Percentiles rank a stretch among this genome's conserved stretches.
Evolutionary conservation across 2,329 filamentous ascomycete genomes (phyloP).

Genomic region (Neofusicoccum sp.): DNA sequence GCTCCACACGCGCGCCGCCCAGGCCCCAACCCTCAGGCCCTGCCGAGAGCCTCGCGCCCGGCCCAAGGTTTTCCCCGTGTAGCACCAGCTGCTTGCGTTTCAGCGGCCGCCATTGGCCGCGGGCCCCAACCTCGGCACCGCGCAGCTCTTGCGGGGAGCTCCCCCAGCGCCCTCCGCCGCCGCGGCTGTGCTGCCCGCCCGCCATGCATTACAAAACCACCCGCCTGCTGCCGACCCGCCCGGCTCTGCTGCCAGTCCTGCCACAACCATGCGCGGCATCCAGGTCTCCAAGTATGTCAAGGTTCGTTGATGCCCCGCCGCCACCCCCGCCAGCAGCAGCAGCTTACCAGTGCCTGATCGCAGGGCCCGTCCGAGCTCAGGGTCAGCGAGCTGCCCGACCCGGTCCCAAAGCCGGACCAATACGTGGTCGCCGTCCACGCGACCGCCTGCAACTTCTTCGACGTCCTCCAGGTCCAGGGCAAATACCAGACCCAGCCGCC

Average conservation of each 20-base stretch:
- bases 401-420: constrained; percentile 66
- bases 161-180: background rate
- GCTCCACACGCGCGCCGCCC: background rate
- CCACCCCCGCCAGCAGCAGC: constrained; percentile 21
- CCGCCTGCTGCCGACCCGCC: background rate
- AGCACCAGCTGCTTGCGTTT: background rate
- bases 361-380: constrained; percentile 77
- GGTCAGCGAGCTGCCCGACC: constrained; percentile 72
- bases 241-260: background rate
- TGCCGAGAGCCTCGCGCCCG: background rate
- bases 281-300: constrained; percentile 73
- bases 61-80: background rate
- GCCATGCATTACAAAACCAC: background rate
- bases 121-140: constrained; percentile 4
- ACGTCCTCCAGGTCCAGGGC: constrained; percentile 89
- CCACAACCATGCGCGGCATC: constrained; percentile 67
- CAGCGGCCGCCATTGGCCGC: constrained; percentile 9
- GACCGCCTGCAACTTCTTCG: constrained; percentile 93
- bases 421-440: constrained; percentile 88
- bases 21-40: background rate
- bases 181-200: background rate
- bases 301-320: constrained; percentile 41
- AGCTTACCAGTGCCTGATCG: constrained; percentile 1
- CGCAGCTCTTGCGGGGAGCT: constrained; percentile 3
- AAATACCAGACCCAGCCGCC: constrained; percentile 93